A percentile compares a stretch with the other conserved stretches of the same genome.
Conservation (phyloP, 345 rosid species). For the Toxicodendron radicans region DNA sequence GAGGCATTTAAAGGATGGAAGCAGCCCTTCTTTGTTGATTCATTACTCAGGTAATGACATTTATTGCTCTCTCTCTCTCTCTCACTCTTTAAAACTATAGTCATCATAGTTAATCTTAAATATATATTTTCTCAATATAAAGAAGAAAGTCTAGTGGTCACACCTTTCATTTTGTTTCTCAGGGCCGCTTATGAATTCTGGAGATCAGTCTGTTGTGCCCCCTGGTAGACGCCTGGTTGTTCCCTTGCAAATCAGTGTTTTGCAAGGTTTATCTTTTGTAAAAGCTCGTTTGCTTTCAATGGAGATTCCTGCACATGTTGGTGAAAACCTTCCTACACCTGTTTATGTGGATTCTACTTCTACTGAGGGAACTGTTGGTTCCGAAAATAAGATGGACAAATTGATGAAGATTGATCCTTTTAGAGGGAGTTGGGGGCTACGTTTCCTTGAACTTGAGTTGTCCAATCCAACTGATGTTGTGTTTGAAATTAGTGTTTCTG, state of each 20-base stretch:
- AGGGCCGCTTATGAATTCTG: conserved; percentile 62
- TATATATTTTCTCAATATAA: neutral
- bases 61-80: conserved; percentile 1
- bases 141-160: neutral
- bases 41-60: conserved; percentile 75
- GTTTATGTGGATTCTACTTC: conserved; percentile 27
- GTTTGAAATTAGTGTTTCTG: conserved; percentile 83
- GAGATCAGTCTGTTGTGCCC: conserved; percentile 55
- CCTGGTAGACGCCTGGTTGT: conserved; percentile 91
- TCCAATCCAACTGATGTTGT: conserved; percentile 93
- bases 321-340: conserved; percentile 54
- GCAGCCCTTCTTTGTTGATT: conserved; percentile 76
- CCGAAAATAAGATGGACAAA: conserved; percentile 64
- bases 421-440: conserved; percentile 98
- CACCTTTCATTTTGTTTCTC: conserved; percentile 28
- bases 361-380: conserved; percentile 40
- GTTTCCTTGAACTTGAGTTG: conserved; percentile 92
- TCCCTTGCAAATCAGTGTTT: conserved; percentile 84
- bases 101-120: neutral
- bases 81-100: neutral
- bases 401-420: conserved; percentile 88
- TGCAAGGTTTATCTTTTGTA: conserved; percentile 91
- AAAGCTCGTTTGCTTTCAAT: conserved; percentile 93
- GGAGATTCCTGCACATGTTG: conserved; percentile 96
- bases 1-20: conserved; percentile 72